A percentile compares a stretch with the other conserved stretches of the same genome.
Conservation (phyloP, 148 eudicot species). For the Polygonum aviculare region DNA sequence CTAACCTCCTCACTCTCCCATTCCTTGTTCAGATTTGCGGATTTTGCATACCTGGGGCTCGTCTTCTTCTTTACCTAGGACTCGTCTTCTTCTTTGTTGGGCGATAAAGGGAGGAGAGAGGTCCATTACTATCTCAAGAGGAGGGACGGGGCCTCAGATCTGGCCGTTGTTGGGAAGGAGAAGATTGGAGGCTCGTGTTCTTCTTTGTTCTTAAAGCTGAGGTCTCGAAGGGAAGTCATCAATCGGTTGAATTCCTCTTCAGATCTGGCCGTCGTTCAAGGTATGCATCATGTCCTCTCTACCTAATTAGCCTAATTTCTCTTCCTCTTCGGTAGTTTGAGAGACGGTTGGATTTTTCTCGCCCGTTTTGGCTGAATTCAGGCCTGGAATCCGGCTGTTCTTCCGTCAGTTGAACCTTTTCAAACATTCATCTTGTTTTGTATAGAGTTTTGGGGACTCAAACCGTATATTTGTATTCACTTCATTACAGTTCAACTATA, state of each 20-base stretch:
- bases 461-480: too few relatives aligned
- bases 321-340: not conserved
- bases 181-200: slow-evolving; percentile 20
- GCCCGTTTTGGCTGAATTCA: too few relatives aligned
- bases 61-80: too few relatives aligned
- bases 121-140: slow-evolving; percentile 53
- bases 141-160: slow-evolving; percentile 48
- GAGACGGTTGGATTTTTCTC: not conserved
- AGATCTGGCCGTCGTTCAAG: slow-evolving; percentile 45
- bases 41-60: too few relatives aligned
- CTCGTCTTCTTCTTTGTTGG: too few relatives aligned
- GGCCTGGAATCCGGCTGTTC: not conserved
- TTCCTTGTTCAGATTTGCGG: too few relatives aligned
- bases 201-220: slow-evolving; percentile 29
- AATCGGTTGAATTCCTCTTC: slow-evolving; percentile 62
- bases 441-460: not conserved
- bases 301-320: not conserved
- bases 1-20: too few relatives aligned
- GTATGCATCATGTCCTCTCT: slow-evolving; percentile 19
- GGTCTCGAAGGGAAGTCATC: slow-evolving; percentile 58
- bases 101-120: slow-evolving; percentile 45
- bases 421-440: not conserved
- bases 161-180: slow-evolving; percentile 73
- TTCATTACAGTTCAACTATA: too few relatives aligned
- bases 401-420: not conserved